Base-by-base conservation (phyloP, 441 rosid species). In the Croton laevigatus region DNA sequence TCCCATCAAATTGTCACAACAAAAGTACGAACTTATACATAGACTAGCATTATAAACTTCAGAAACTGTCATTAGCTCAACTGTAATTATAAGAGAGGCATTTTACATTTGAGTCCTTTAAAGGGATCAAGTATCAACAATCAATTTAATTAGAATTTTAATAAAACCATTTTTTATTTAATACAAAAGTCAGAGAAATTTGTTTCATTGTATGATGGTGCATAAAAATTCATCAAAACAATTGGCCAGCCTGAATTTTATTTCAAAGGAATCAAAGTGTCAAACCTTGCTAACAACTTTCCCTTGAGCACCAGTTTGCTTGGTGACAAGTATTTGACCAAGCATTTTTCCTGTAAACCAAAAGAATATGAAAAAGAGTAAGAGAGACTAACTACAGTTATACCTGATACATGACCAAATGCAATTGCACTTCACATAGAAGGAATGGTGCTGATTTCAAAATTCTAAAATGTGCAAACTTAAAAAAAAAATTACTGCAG, bases 261-360 rank as follows among this genome's bases (percentile, higher is more conserved):
- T 46, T 36, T 69, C 34, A 3, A 52, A 63, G 17, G 32, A 53
- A 8, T 42, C n/a, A 57, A 37, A 22, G 75, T 65, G 59, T 69
- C 87, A 66, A 57, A 95, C 99, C 99, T 93, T 89, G 98, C 95
- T 91, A 67, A 95, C 98, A 76, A 89, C 84, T 93, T 95, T 95
- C 60, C 99, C 99, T 80, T 89, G 93, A n/a, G 96, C 81, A 68
- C 98, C 99, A 74, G 97, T 91, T 86, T 95, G 99, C 78, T 95
- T 93, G 71, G 98, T 95, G 59, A 95, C 97, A 62, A 95, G 98
- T 65, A 89, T 78, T 84, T 95, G 92, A 32, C 98, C 98, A 63
- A 93, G 94, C 99, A 95, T 95, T 84, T 93, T 93, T 58, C 90
- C 99, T 95, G 84, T 53, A 71, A 37, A 22, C 71, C 73, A 68